Base-by-base conservation (phyloP, 176 grass and related monocot species). In the Aegilops bicornis region DNA sequence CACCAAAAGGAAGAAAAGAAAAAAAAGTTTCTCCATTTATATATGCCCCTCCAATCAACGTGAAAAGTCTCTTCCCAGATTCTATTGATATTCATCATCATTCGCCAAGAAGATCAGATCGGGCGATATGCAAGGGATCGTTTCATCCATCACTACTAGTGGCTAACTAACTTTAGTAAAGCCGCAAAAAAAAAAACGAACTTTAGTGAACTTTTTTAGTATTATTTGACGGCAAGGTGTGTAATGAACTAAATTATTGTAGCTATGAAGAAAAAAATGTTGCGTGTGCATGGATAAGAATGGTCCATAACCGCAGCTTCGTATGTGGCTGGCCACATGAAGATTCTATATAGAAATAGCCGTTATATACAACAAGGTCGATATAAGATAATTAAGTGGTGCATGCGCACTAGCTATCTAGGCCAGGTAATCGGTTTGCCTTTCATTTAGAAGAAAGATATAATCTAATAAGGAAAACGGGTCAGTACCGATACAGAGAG, bases 61-160 rank as follows among this genome's bases (percentile, higher is more conserved):
- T 71, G 25, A 17, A 86, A 86, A 78, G 84, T 45, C 10, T 56
- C 23, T 73, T 33, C 25, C 69, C 84, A 43, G 87, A 80, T 85
- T 89, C 87, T 75, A 82, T 64, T 74, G 76, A 80, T 31, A 69
- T 89, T 62, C 87, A 89, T 85, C 80, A 89, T 91, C 27, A 54
- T 39, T 67, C 19, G 11, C 71, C 71, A 56, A 45, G 81, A 90
- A 65, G 79, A 90, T 67, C 43, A 79, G 59, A 70, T 88, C 73
- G 13, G 15, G 73, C 24, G 73, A 52, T 76, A 76, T 76, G 73
- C 3, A 30, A 7, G 73, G 43, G 2, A 75, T 48, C 42, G 43
- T 50, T 19, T 74, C 40, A 25, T 4, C 23, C 7, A 47, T 47
- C 7, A 42, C n/a, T 65, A 69, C 64, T n/a, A 62, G 37, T 27